A percentile compares a stretch with the other conserved stretches of the same genome.
Conservation (phyloP, 345 rosid species). For the Moringa oleifera region DNA sequence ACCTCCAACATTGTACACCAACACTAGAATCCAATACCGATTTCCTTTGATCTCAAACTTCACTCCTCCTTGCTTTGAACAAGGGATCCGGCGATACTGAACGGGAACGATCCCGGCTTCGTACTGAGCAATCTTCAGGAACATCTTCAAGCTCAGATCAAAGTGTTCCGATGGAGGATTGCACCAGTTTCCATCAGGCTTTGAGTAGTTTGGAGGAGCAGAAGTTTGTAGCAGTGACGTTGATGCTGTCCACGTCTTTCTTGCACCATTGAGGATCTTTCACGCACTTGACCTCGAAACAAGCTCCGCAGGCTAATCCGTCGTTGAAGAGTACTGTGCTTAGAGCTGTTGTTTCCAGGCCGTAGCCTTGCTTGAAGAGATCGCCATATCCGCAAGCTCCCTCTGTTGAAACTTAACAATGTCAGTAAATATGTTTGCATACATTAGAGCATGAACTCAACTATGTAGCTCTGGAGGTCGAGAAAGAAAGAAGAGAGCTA, state of each 20-base stretch:
- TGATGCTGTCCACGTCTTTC: conserved; percentile 24
- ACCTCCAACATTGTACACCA: conserved; percentile 25
- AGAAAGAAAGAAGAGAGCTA: no score
- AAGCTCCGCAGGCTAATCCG: conserved; percentile 43
- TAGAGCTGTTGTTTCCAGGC: conserved; percentile 40
- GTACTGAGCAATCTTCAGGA: background rate
- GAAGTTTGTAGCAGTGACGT: conserved; percentile 10
- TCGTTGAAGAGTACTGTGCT: conserved; percentile 47
- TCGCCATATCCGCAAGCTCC: conserved; percentile 58
- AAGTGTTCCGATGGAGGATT: background rate
- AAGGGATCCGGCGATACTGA: background rate
- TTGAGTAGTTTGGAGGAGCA: background rate
- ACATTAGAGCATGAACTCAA: no score
- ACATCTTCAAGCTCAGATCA: background rate
- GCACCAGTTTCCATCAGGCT: background rate
- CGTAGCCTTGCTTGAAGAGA: conserved; percentile 44
- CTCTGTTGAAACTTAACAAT: conserved; percentile 14
- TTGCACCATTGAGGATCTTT: conserved; percentile 47
- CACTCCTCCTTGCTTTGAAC: background rate
- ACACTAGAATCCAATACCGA: background rate
- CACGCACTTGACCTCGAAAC: conserved; percentile 38
- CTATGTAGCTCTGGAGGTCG: no score
- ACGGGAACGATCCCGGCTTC: background rate
- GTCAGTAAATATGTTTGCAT: no score
- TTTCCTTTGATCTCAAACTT: background rate